Percentiles rank a stretch among this genome's conserved stretches.
These are phyloP conservation scores for Aspergillus taichungensis DNA, from an alignment of 495 filamentous ascomycete species.

Conservation along the genomic window DNA sequence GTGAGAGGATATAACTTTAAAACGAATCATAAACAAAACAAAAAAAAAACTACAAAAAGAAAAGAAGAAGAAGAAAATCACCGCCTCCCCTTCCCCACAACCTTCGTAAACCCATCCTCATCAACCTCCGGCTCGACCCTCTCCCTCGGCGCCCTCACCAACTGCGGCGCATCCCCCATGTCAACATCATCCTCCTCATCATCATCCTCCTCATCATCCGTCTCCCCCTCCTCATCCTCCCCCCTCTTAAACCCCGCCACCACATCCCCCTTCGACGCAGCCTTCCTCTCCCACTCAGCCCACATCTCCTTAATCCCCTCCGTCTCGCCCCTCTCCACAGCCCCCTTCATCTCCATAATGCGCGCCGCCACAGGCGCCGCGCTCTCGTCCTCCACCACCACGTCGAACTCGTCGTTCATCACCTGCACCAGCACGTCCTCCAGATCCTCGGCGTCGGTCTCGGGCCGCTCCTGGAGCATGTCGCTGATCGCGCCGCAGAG, in stretches of 20 bases:
- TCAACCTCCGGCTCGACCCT: slow-evolving; percentile 71
- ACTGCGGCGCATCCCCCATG: slow-evolving; percentile 63
- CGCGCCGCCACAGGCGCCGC: slow-evolving; percentile 61
- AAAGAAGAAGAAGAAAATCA: slow-evolving; percentile 12
- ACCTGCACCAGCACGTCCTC: slow-evolving; percentile 78
- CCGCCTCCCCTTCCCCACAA: slow-evolving; percentile 61
- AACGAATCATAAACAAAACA: slow-evolving; percentile 1
- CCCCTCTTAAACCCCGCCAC: slow-evolving; percentile 47
- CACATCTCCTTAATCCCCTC: slow-evolving; percentile 58
- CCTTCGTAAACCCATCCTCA: slow-evolving; percentile 91
- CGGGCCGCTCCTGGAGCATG: slow-evolving; percentile 59
- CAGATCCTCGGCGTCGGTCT: slow-evolving; percentile 73
- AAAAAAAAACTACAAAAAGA: background rate
- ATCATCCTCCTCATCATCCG: slow-evolving; percentile 52
- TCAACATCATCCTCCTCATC: slow-evolving; percentile 54
- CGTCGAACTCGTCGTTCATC: slow-evolving; percentile 93
- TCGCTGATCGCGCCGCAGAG: slow-evolving; percentile 84
- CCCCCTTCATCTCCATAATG: slow-evolving; percentile 57
- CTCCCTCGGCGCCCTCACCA: slow-evolving; percentile 50
- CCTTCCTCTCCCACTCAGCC: slow-evolving; percentile 51
- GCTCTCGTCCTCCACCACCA: slow-evolving; percentile 81
- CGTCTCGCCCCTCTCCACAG: slow-evolving; percentile 58
- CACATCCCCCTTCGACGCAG: slow-evolving; percentile 40
- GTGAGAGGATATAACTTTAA: slow-evolving; percentile 5
- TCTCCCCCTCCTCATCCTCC: slow-evolving; percentile 45